Percentiles rank a stretch among this genome's conserved stretches.
phyloP scores from a whole-genome alignment of 1,139 yeast genomes.

The Yamadazyma spencermartinsiae region DNA sequence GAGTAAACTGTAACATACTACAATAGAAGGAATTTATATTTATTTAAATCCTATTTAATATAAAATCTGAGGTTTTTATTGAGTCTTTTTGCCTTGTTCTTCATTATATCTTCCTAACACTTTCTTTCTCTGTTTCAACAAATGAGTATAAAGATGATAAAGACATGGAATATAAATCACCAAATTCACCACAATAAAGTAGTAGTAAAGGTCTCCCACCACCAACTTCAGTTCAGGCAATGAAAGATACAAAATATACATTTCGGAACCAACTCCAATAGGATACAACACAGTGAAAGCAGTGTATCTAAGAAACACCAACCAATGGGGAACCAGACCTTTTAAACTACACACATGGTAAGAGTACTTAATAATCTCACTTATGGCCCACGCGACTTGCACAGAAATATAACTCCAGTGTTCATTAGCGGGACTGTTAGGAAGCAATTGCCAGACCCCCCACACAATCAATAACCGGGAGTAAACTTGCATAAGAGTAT shows the following conservation, averaged over 20 bases:
- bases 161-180: constrained; percentile 82
- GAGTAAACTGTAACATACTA: too few relatives aligned
- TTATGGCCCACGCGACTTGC: constrained; percentile 82
- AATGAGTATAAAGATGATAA: constrained; percentile 80
- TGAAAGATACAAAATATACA: constrained; percentile 66
- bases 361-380: constrained; percentile 86
- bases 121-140: constrained; percentile 84
- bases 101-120: constrained; percentile 45
- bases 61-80: too few relatives aligned
- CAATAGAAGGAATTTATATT: too few relatives aligned
- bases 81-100: constrained; percentile 8
- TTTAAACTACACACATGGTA: constrained; percentile 74
- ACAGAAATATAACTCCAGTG: constrained; percentile 67
- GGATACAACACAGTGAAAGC: constrained; percentile 85
- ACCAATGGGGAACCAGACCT: constrained; percentile 56
- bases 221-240: constrained; percentile 58
- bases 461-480: constrained; percentile 81
- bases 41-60: too few relatives aligned
- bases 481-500: constrained; percentile 83
- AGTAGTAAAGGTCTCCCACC: constrained; percentile 55
- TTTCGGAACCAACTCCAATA: constrained; percentile 85
- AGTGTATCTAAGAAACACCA: constrained; percentile 79
- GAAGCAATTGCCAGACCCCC: constrained; percentile 77
- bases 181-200: constrained; percentile 56
- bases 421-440: constrained; percentile 61